These are phyloP conservation scores for Trametes gibbosa DNA, from an alignment of 768 basidiomycete genomes.

Conservation along the genomic window DNA sequence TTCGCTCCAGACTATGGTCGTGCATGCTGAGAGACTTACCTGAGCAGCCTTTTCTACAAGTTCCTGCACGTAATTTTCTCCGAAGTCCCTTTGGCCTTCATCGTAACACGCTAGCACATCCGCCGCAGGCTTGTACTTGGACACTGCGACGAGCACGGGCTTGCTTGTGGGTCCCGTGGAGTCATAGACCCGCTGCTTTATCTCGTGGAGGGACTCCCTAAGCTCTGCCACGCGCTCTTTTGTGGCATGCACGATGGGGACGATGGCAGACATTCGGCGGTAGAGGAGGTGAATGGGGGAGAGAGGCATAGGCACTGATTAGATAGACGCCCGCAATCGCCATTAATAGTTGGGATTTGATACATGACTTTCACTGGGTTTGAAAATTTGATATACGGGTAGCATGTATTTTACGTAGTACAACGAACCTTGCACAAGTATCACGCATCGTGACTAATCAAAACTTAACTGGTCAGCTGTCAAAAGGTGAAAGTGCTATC, in stretches of 20 bases:
- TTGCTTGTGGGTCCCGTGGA: not conserved
- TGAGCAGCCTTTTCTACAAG: conserved; percentile 75
- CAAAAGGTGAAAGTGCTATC: too few species aligned
- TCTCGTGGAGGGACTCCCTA: conserved; percentile 48
- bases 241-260: conserved; percentile 8
- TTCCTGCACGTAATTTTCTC: conserved; percentile 97
- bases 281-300: conserved; percentile 5
- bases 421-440: too few species aligned
- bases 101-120: conserved; percentile 85
- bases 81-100: conserved; percentile 85
- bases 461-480: too few species aligned
- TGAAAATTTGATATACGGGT: too few species aligned
- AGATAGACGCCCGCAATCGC: not conserved
- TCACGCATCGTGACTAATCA: too few species aligned
- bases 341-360: not conserved
- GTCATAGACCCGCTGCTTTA: conserved; percentile 46
- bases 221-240: conserved; percentile 42
- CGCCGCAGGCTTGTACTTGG: conserved; percentile 86
- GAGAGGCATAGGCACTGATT: conserved; percentile 8
- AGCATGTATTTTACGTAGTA: too few species aligned
- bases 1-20: too few species aligned
- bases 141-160: conserved; percentile 77
- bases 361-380: too few species aligned
- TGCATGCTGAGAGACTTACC: conserved; percentile 22
- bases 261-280: conserved; percentile 11